A percentile compares a stretch with the other conserved stretches of the same genome.
Evolutionary conservation across 2,329 filamentous ascomycete genomes (phyloP).

Genomic region (Fulvia fulva): DNA sequence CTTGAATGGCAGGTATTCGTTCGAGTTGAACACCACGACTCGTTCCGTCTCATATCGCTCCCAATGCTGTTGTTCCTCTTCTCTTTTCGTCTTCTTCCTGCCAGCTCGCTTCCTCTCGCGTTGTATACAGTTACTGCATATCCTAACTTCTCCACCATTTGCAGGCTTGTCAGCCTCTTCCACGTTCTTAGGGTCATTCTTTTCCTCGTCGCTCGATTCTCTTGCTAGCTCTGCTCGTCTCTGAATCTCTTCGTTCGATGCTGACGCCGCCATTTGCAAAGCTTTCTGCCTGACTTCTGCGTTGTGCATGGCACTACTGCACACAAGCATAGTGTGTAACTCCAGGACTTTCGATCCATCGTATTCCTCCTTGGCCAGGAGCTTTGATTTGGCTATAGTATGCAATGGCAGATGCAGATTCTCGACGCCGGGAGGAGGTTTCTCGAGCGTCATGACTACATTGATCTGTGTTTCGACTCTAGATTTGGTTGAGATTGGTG

Average conservation of each 20-base stretch:
- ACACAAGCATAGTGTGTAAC: slow-evolving; percentile 77
- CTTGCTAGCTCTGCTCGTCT: slow-evolving; percentile 37
- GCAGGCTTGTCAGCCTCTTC: slow-evolving; percentile 67
- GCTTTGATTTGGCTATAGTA: slow-evolving; percentile 91
- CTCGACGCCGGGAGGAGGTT: slow-evolving; percentile 69
- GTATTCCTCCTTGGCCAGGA: slow-evolving; percentile 70
- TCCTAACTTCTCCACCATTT: slow-evolving; percentile 89
- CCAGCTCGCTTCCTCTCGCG: slow-evolving; percentile 87
- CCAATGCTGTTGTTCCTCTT: slow-evolving; percentile 87
- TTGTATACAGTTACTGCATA: slow-evolving; percentile 86
- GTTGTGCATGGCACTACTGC: slow-evolving; percentile 85
- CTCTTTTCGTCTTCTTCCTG: slow-evolving; percentile 88
- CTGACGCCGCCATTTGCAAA: slow-evolving; percentile 54
- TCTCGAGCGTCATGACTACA: slow-evolving; percentile 73
- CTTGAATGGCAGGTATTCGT: slow-evolving; percentile 81
- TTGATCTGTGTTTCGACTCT: slow-evolving; percentile 96
- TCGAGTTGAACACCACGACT: slow-evolving; percentile 87
- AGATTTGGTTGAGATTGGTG: slow-evolving; percentile 59
- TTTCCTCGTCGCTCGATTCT: slow-evolving; percentile 37
- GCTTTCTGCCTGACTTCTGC: slow-evolving; percentile 63
- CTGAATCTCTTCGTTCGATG: slow-evolving; percentile 41
- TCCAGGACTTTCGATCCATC: slow-evolving; percentile 71
- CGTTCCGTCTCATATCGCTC: slow-evolving; percentile 72
- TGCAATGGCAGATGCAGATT: slow-evolving; percentile 83
- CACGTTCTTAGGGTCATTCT: slow-evolving; percentile 47